phyloP scores from a whole-genome alignment of 805 yeast genomes.

The Saccharomycopsis sp. region DNA sequence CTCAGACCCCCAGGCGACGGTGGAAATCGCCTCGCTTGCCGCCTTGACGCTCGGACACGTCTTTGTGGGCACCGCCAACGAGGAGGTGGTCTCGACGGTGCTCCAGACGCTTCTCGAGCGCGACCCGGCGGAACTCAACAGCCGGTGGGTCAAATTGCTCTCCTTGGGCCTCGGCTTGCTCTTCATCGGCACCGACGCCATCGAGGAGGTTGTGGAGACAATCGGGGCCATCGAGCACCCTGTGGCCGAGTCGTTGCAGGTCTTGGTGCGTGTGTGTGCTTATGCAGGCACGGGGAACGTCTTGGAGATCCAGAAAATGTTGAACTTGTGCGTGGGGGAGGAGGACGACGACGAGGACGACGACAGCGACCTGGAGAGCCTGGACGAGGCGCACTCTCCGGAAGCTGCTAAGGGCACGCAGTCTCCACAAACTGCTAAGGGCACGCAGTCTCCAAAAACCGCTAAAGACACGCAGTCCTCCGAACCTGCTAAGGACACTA shows the following conservation, averaged over 20 bases:
- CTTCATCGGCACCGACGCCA: slow-evolving; percentile 91
- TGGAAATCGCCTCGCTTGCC: slow-evolving; percentile 79
- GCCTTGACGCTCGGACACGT: slow-evolving; percentile 91
- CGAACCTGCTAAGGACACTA: not conserved
- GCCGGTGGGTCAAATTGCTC: slow-evolving; percentile 84
- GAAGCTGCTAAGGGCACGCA: no score
- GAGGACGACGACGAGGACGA: slow-evolving; percentile 39
- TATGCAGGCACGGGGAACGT: slow-evolving; percentile 98
- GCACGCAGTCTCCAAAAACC: no score
- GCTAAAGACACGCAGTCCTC: no score
- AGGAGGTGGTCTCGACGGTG: slow-evolving; percentile 88
- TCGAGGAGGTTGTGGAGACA: slow-evolving; percentile 89
- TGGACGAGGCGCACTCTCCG: no score
- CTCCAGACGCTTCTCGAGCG: slow-evolving; percentile 87
- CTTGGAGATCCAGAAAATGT: slow-evolving; percentile 81
- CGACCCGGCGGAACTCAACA: slow-evolving; percentile 64
- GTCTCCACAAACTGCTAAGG: no score
- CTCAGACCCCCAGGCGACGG: slow-evolving; percentile 62
- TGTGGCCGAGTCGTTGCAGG: slow-evolving; percentile 80
- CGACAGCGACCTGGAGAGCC: slow-evolving; percentile 28
- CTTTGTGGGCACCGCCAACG: slow-evolving; percentile 92
- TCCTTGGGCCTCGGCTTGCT: slow-evolving; percentile 87
- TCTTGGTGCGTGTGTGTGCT: slow-evolving; percentile 85
- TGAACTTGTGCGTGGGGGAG: slow-evolving; percentile 42
- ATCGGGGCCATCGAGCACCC: slow-evolving; percentile 95